phyloP scores from a whole-genome alignment of 1,284 basidiomycete species.

The Marasmius fiardii region DNA sequence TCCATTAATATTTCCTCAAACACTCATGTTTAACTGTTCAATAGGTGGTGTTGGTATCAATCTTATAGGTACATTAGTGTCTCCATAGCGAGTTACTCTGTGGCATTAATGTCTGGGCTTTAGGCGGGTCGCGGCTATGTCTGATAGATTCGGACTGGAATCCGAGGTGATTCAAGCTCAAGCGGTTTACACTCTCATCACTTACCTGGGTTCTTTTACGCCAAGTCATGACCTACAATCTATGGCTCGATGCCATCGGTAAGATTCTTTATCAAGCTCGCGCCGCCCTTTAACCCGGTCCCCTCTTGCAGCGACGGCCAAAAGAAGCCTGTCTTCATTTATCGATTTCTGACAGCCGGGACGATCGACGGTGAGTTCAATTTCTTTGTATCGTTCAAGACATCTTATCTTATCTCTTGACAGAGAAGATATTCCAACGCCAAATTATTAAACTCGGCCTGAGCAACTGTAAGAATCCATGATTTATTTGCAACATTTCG shows the following conservation, averaged over 20 bases:
- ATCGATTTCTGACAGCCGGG: slow-evolving; percentile 84
- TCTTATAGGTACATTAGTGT: slow-evolving; percentile 52
- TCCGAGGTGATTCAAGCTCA: slow-evolving; percentile 58
- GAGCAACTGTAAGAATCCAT: slow-evolving; percentile 70
- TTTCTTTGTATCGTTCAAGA: background rate
- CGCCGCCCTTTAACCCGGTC: slow-evolving; percentile 6
- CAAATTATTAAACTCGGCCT: slow-evolving; percentile 96
- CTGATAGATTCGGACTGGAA: slow-evolving; percentile 96
- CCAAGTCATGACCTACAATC: slow-evolving; percentile 88
- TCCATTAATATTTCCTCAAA: background rate
- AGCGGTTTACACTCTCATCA: background rate
- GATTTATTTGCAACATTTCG: slow-evolving; percentile 2
- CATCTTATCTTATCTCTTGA: slow-evolving; percentile 7
- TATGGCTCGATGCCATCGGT: slow-evolving; percentile 97
- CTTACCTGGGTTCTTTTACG: background rate
- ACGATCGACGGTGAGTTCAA: slow-evolving; percentile 62
- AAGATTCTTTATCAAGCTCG: slow-evolving; percentile 15
- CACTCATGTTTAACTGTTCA: background rate
- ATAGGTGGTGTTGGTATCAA: slow-evolving; percentile 89
- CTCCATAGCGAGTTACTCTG: background rate
- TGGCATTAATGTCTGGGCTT: background rate
- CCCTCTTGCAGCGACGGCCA: slow-evolving; percentile 79
- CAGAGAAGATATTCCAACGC: slow-evolving; percentile 87
- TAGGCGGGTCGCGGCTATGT: slow-evolving; percentile 81
- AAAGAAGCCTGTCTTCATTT: slow-evolving; percentile 89